Evolutionary conservation across 2,329 filamentous ascomycete species (phyloP), one percentile per base, ranked within the genome.

Genomic region (Colletotrichum sp.): DNA sequence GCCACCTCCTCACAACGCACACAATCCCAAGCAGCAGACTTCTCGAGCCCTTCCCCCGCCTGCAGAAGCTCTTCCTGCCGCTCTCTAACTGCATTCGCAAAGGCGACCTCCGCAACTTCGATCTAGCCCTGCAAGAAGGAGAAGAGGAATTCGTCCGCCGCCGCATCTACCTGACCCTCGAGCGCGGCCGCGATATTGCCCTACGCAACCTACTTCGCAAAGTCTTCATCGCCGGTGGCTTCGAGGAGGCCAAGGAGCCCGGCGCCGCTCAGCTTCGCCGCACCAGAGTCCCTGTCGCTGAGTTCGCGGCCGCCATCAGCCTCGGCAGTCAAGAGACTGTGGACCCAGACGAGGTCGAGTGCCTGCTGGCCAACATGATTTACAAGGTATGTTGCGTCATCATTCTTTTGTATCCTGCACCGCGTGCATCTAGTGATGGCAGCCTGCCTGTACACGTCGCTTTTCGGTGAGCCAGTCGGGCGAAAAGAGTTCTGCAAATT

Each of bases 91-190:
- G 94, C 82, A 98, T 99, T 83, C 94, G 94, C 79, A 91, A 88
- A 73, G 96, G 96, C 34, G 93, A 98, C 79, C 91, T 99, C 12
- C 90, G 92, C 67, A 94, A 92, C 13, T 98, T 98, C 80, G 96
- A 98, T 80, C 86, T 91, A 21, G 96, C 96, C 3, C 90, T 99
- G 32, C 90, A 93, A 66, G 91, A 93, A 9, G 94, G 94, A 30
- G 96, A 98, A 84, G 93, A 96, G n/a, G 95, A 97, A 79, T 98
- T 98, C 79, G 96, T 98, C 78, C 96, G 94, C 83, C 92, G 94
- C 34, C 94, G 96, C 60, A 98, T 99, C 79, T 99, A 98, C 84
- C 91, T 99, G 26, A 98, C 97, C 0, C 90, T 99, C 0, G 97
- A 99, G 83, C 92, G 97, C 58, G 95, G 95, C 15, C 94, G 97